Conservation (phyloP, 1,284 basidiomycete species). For the Omphalotus olearius region DNA sequence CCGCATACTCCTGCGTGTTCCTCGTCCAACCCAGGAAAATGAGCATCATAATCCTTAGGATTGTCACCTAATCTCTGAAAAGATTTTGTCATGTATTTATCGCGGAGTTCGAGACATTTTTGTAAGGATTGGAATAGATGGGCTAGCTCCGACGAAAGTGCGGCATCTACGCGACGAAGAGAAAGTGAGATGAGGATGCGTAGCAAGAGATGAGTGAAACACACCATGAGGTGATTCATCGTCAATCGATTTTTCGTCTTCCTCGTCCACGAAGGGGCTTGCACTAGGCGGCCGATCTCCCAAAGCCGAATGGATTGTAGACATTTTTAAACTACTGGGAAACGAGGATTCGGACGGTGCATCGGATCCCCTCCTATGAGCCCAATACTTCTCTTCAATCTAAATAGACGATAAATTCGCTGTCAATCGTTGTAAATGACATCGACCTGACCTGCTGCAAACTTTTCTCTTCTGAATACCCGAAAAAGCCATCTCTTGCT, state of each 20-base stretch:
- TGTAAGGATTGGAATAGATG: conserved; percentile 62
- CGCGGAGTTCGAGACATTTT: conserved; percentile 80
- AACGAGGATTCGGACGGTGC: conserved; percentile 38
- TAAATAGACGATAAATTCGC: conserved; percentile 22
- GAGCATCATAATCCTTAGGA: conserved; percentile 82
- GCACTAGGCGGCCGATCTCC: conserved; percentile 19
- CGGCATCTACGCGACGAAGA: conserved; percentile 26
- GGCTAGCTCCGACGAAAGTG: conserved; percentile 48
- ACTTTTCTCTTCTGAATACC: conserved; percentile 71
- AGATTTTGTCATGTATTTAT: conserved; percentile 88
- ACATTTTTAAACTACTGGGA: conserved; percentile 30
- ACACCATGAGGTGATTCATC: background rate
- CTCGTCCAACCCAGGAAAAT: conserved; percentile 59
- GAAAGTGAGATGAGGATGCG: conserved; percentile 9
- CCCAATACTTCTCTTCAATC: conserved; percentile 71
- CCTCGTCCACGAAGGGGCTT: conserved; percentile 37
- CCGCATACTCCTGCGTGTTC: conserved; percentile 62
- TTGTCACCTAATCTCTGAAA: conserved; percentile 89
- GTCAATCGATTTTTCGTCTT: conserved; percentile 20
- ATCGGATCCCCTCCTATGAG: conserved; percentile 53
- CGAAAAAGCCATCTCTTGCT: conserved; percentile 67
- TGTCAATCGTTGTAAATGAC: conserved; percentile 2
- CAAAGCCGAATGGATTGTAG: conserved; percentile 19
- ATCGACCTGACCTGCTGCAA: conserved; percentile 58
- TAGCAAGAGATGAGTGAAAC: background rate